phyloP scores from a whole-genome alignment of 2,329 filamentous ascomycete genomes.

The Ophioceras dolichostomum region DNA sequence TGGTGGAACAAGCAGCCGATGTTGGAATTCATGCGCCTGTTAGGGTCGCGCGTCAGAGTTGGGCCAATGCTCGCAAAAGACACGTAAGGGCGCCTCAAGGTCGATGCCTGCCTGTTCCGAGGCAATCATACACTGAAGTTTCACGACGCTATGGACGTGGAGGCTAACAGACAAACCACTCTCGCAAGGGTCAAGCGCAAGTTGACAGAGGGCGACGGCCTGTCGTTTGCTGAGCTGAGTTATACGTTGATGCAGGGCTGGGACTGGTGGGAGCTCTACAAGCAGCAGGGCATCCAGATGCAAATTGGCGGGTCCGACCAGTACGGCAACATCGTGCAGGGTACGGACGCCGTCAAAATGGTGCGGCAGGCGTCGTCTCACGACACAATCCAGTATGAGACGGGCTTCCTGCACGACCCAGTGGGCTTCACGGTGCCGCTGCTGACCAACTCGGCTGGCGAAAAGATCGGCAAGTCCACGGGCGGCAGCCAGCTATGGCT shows the following conservation, averaged over 20 bases:
- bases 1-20: slow-evolving; percentile 69
- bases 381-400: slow-evolving; percentile 31
- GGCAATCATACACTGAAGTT: not conserved
- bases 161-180: no score
- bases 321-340: slow-evolving; percentile 89
- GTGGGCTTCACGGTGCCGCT: slow-evolving; percentile 87
- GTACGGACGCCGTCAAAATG: slow-evolving; percentile 72
- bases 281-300: slow-evolving; percentile 54
- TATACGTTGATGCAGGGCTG: slow-evolving; percentile 92
- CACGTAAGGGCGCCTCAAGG: slow-evolving; percentile 53
- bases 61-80: slow-evolving; percentile 83
- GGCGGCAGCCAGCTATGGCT: slow-evolving; percentile 85
- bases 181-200: slow-evolving; percentile 63
- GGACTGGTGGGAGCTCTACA: slow-evolving; percentile 89
- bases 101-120: no score
- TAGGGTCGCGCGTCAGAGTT: slow-evolving; percentile 64
- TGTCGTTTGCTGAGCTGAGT: slow-evolving; percentile 87
- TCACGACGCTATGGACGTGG: slow-evolving; percentile 32
- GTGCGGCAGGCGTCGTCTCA: slow-evolving; percentile 33
- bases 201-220: slow-evolving; percentile 74
- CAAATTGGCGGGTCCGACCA: slow-evolving; percentile 95
- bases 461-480: slow-evolving; percentile 89
- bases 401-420: slow-evolving; percentile 40
- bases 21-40: slow-evolving; percentile 59
- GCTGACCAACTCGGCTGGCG: slow-evolving; percentile 70